These are phyloP conservation scores for Fusarium nematophilum DNA, from an alignment of 2,329 filamentous ascomycete species.

Conservation along the genomic window DNA sequence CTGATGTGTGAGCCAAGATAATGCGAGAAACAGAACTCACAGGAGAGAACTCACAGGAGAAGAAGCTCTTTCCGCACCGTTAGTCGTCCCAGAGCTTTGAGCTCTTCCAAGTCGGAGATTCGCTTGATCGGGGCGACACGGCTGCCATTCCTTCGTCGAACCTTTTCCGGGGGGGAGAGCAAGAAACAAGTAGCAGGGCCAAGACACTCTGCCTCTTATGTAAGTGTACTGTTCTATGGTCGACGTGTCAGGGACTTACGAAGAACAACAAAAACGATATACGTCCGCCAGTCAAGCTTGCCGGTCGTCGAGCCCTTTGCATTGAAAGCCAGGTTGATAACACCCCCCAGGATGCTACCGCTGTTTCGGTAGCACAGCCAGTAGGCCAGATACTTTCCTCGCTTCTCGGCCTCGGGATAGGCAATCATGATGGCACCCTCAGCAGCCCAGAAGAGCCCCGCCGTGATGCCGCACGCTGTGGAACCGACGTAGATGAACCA, in stretches of 20 bases:
- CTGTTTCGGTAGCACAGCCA: constrained; percentile 20
- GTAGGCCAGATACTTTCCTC: constrained; percentile 18
- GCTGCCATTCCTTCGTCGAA: too few species aligned
- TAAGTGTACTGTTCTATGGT: too few species aligned
- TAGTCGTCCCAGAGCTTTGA: too few species aligned
- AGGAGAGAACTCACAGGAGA: constrained; percentile 8
- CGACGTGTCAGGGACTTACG: too few species aligned
- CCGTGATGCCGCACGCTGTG: constrained; percentile 58
- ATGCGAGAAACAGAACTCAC: too few species aligned
- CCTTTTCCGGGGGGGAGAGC: too few species aligned
- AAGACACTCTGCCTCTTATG: too few species aligned
- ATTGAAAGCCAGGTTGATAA: constrained; percentile 58
- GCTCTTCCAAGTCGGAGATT: too few species aligned
- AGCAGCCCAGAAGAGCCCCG: constrained; percentile 61
- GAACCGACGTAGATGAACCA: constrained; percentile 63
- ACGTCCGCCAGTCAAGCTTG: constrained; percentile 31
- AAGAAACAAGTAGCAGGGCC: too few species aligned
- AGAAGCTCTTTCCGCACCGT: constrained; percentile 13
- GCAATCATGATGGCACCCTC: constrained; percentile 61
- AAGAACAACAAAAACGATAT: constrained; percentile 29
- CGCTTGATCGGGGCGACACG: too few species aligned
- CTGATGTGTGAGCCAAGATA: too few species aligned
- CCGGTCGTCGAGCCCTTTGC: constrained; percentile 41
- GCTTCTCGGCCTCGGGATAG: constrained; percentile 48
- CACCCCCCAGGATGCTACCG: constrained; percentile 25